Conservation (phyloP, 2,329 filamentous ascomycete species). For the Calonectria multiphialidica region DNA sequence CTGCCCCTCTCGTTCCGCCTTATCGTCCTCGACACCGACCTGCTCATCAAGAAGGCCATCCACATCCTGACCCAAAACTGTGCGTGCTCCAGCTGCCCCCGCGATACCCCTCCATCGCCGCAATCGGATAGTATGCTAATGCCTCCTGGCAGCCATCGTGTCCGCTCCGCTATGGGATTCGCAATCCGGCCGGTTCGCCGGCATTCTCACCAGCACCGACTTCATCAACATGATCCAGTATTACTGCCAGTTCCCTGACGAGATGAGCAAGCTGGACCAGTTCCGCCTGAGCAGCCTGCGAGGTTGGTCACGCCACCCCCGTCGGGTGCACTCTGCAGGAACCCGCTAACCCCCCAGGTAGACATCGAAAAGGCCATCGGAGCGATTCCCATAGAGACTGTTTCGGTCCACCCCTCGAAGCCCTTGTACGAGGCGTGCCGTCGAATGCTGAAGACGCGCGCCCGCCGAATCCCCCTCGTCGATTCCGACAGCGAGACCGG, state of each 20-base stretch:
- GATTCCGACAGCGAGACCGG: conserved; percentile 95
- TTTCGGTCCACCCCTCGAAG: conserved; percentile 92
- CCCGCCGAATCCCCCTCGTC: conserved; percentile 92
- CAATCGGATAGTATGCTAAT: conserved; percentile 27
- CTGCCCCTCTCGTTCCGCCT: conserved; percentile 95
- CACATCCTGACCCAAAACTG: conserved; percentile 97
- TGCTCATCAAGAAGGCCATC: conserved; percentile 97
- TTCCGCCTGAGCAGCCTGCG: conserved; percentile 92
- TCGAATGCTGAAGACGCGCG: conserved; percentile 92
- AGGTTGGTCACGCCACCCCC: conserved; percentile 65
- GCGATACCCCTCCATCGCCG: conserved; percentile 9
- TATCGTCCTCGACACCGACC: conserved; percentile 93
- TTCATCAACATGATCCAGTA: conserved; percentile 99
- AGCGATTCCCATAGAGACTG: conserved; percentile 90
- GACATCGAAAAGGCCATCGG: conserved; percentile 96
- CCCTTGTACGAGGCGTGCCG: conserved; percentile 96
- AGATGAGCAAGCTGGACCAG: conserved; percentile 90
- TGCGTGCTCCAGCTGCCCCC: conserved; percentile 52
- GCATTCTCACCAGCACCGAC: conserved; percentile 93
- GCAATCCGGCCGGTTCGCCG: conserved; percentile 90
- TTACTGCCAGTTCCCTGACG: conserved; percentile 96
- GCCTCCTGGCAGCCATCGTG: conserved; percentile 79
- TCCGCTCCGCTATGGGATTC: conserved; percentile 98
- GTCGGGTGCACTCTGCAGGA: background rate
- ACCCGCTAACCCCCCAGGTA: conserved; percentile 52